These are phyloP conservation scores for Boletus sp. DNA, from an alignment of 768 basidiomycete species.

Conservation along the genomic window DNA sequence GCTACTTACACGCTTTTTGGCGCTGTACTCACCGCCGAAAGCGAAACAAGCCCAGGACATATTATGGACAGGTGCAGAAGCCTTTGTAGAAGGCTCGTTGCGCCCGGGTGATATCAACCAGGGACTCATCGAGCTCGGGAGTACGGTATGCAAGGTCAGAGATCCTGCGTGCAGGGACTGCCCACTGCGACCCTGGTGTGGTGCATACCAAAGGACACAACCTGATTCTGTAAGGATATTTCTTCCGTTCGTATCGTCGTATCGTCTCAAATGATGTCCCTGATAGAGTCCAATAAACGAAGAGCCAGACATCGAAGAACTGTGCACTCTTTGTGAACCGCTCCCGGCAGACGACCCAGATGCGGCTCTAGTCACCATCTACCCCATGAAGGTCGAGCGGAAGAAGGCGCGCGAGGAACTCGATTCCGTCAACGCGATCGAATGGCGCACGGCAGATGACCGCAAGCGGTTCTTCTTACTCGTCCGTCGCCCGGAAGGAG, in stretches of 20 bases:
- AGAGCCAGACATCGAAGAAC: slow-evolving; percentile 69
- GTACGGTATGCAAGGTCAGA: slow-evolving; percentile 86
- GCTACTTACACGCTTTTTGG: slow-evolving; percentile 78
- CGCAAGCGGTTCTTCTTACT: slow-evolving; percentile 65
- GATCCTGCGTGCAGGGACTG: slow-evolving; percentile 73
- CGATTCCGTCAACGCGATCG: slow-evolving; percentile 81
- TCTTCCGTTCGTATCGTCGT: background rate
- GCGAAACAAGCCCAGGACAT: slow-evolving; percentile 72
- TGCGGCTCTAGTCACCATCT: slow-evolving; percentile 54
- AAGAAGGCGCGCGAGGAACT: slow-evolving; percentile 84
- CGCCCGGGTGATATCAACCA: slow-evolving; percentile 85
- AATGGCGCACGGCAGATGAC: slow-evolving; percentile 53
- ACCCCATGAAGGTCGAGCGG: slow-evolving; percentile 81
- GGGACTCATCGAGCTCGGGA: slow-evolving; percentile 92
- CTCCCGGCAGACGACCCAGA: slow-evolving; percentile 33
- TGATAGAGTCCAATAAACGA: slow-evolving; percentile 2
- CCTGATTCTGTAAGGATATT: slow-evolving; percentile 8
- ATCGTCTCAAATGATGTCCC: background rate
- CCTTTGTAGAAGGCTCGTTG: slow-evolving; percentile 54
- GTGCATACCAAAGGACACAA: slow-evolving; percentile 45
- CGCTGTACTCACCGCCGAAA: slow-evolving; percentile 79
- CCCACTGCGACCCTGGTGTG: slow-evolving; percentile 67
- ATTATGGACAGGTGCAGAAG: slow-evolving; percentile 76
- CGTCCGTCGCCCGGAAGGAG: slow-evolving; percentile 77
- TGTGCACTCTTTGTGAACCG: slow-evolving; percentile 66